Conservation (phyloP, 768 basidiomycete species). For the Calocybe gangraenosa region DNA sequence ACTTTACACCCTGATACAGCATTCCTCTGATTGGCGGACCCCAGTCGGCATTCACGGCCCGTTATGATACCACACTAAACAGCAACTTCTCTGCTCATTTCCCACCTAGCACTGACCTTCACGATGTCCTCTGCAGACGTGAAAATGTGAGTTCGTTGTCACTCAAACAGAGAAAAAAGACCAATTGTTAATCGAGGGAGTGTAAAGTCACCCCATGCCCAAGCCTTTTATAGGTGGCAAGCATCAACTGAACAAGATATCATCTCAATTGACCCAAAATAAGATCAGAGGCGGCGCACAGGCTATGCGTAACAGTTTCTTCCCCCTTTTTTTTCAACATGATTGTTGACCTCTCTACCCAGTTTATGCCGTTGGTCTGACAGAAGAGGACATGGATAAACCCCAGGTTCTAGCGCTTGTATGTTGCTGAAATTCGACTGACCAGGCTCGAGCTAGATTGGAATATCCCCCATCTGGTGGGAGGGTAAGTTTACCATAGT, state of each 20-base stretch:
- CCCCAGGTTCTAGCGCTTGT: constrained; percentile 54
- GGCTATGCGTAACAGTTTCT: constrained; percentile 63
- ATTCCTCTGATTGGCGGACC: constrained; percentile 20
- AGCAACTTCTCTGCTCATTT: not conserved
- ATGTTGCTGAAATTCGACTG: not conserved
- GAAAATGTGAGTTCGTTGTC: constrained; percentile 14
- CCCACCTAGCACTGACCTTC: not conserved
- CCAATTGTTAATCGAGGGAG: not conserved
- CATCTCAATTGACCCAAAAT: constrained; percentile 68
- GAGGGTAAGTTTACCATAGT: constrained; percentile 52
- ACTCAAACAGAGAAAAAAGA: not conserved
- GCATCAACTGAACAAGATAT: constrained; percentile 67
- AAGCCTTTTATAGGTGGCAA: constrained; percentile 25
- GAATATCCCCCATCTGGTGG: constrained; percentile 90
- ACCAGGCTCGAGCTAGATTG: constrained; percentile 48
- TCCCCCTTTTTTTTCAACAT: not conserved
- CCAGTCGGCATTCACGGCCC: constrained; percentile 7
- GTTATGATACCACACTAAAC: not conserved
- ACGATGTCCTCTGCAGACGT: constrained; percentile 52
- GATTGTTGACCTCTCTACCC: not conserved
- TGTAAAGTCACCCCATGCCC: constrained; percentile 36
- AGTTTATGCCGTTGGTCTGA: constrained; percentile 80
- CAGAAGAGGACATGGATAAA: constrained; percentile 78
- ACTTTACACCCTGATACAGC: constrained; percentile 1
- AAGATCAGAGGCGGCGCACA: constrained; percentile 77